Evolutionary conservation across 306 rosid species (phyloP).

Genomic region (Corylus avellana): DNA sequence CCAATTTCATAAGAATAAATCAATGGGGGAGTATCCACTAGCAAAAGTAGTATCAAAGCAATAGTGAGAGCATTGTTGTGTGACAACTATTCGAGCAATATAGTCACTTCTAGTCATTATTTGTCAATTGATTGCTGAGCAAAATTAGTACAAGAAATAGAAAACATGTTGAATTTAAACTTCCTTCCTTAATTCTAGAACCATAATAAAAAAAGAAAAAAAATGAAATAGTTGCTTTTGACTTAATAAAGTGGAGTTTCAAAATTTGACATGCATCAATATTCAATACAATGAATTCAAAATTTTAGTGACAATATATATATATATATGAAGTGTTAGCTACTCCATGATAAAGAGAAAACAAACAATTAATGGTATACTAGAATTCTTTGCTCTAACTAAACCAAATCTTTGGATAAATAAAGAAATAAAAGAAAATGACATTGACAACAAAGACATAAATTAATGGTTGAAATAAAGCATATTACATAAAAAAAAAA

Average conservation of each 20-base stretch:
- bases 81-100: not conserved
- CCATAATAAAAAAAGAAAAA: not conserved
- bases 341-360: not conserved
- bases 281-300: too few relatives aligned
- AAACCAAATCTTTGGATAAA: not conserved
- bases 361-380: too few relatives aligned
- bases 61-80: not conserved
- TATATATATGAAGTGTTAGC: too few relatives aligned
- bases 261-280: too few relatives aligned
- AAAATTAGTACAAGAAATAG: not conserved
- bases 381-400: not conserved
- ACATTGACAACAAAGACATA: not conserved
- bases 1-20: not conserved
- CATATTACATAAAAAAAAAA: not conserved
- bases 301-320: too few relatives aligned
- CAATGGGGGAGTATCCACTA: not conserved
- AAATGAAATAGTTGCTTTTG: not conserved
- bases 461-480: conserved; percentile 1
- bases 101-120: not conserved
- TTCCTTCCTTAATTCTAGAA: not conserved
- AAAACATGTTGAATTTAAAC: not conserved
- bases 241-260: too few relatives aligned
- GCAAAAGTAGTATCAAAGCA: too few relatives aligned
- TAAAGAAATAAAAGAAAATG: not conserved
- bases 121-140: not conserved